phyloP scores from a whole-genome alignment of 495 filamentous ascomycete genomes.

The Talaromyces liani region DNA sequence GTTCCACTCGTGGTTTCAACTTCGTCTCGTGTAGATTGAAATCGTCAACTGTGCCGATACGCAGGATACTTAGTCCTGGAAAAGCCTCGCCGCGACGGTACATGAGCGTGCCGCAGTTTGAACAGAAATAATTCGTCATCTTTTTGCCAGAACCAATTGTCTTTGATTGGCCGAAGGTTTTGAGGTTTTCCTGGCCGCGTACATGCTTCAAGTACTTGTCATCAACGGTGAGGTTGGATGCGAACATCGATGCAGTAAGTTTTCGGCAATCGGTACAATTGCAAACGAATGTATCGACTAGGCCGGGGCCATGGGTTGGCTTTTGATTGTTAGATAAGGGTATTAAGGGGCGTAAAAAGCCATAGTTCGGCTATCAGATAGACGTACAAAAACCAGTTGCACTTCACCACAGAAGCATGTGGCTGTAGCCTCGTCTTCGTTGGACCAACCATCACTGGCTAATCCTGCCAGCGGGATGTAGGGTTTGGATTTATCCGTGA shows the following conservation, averaged over 20 bases:
- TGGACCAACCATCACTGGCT: conserved; percentile 26
- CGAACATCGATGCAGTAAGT: conserved; percentile 53
- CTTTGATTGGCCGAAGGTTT: conserved; percentile 25
- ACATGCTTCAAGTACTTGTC: conserved; percentile 35
- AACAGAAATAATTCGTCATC: conserved; percentile 51
- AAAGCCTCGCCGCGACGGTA: conserved; percentile 31
- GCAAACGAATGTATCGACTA: conserved; percentile 46
- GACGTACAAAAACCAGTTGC: conserved; percentile 42
- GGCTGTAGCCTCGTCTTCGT: conserved; percentile 40
- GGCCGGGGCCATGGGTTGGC: conserved; percentile 33
- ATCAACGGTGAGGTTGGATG: conserved; percentile 43
- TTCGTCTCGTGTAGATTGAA: conserved; percentile 43
- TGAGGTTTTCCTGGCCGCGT: conserved; percentile 39
- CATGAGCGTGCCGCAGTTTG: conserved; percentile 46
- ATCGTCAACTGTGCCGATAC: conserved; percentile 50
- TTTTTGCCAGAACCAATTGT: conserved; percentile 33
- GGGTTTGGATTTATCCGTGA: conserved; percentile 12
- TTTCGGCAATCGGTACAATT: conserved; percentile 53
- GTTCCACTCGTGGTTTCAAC: conserved; percentile 37
- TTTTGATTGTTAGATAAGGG: conserved; percentile 11
- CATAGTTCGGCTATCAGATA: not conserved
- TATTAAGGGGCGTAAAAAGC: too few species aligned
- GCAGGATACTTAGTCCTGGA: conserved; percentile 34
- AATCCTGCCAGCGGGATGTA: conserved; percentile 25
- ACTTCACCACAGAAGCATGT: conserved; percentile 50